Percentiles rank a stretch among this genome's conserved stretches.
Conservation (phyloP, 495 filamentous ascomycete species). For the Aspergillus biplanus region DNA sequence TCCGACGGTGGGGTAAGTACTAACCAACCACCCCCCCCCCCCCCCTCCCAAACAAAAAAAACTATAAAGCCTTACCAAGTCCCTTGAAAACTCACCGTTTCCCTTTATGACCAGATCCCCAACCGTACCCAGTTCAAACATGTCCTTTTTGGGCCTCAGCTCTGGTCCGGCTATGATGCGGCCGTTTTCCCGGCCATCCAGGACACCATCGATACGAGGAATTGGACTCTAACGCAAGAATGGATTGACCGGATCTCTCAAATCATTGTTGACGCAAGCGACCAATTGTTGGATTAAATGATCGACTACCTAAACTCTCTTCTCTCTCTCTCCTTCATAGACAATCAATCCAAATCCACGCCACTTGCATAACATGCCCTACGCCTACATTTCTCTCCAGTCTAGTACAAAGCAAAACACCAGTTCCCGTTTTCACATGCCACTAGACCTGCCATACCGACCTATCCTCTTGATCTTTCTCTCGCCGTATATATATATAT, state of each 20-base stretch:
- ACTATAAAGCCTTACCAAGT: neutral
- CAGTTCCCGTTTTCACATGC: too few relatives aligned
- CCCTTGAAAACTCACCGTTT: conserved; percentile 17
- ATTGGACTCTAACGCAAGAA: conserved; percentile 71
- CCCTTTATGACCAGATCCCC: conserved; percentile 61
- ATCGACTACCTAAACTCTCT: conserved; percentile 20
- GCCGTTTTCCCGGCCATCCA: conserved; percentile 83
- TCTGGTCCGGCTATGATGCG: conserved; percentile 75
- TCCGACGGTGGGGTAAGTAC: conserved; percentile 68
- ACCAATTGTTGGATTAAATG: conserved; percentile 53
- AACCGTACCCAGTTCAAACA: conserved; percentile 95
- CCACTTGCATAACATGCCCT: neutral
- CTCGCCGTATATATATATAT: too few relatives aligned
- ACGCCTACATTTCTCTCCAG: neutral
- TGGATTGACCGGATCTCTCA: conserved; percentile 73
- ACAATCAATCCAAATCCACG: neutral
- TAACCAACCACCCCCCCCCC: neutral
- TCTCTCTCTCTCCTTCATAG: conserved; percentile 4
- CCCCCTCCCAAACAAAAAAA: neutral
- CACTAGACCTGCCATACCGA: neutral
- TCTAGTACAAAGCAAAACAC: neutral
- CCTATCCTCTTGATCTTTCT: neutral
- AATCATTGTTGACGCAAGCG: conserved; percentile 67
- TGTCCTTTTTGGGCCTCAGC: conserved; percentile 81
- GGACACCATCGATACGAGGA: conserved; percentile 72